A percentile compares a stretch with the other conserved stretches of the same genome.
phyloP scores from a whole-genome alignment of 2,329 filamentous ascomycete genomes.

The Aspergillus sp. region DNA sequence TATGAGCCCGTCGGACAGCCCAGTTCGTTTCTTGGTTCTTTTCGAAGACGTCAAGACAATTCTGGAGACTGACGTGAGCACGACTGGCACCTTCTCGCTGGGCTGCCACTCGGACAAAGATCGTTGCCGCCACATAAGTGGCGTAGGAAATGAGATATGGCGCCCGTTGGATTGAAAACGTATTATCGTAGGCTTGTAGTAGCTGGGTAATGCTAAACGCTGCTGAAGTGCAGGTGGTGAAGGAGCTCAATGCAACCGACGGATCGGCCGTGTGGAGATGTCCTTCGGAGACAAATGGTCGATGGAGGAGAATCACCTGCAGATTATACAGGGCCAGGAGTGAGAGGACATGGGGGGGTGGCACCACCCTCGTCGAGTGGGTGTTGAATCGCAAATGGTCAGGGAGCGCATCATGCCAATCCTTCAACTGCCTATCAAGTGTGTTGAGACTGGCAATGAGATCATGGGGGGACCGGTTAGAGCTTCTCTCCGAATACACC shows the following conservation, averaged over 20 bases:
- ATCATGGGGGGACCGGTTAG: slow-evolving; percentile 23
- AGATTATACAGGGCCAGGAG: slow-evolving; percentile 46
- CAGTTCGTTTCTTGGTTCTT: slow-evolving; percentile 48
- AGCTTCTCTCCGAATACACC: slow-evolving; percentile 41
- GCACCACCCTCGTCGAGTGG: slow-evolving; percentile 20
- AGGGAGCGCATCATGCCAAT: slow-evolving; percentile 40
- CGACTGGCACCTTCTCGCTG: slow-evolving; percentile 36
- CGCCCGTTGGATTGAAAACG: slow-evolving; percentile 42
- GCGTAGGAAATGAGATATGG: slow-evolving; percentile 50
- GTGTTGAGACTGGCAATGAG: slow-evolving; percentile 31
- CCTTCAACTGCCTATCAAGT: slow-evolving; percentile 37
- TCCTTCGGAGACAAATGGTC: slow-evolving; percentile 41
- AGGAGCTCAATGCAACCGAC: slow-evolving; percentile 39
- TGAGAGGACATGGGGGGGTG: slow-evolving; percentile 42
- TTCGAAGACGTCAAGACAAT: slow-evolving; percentile 42
- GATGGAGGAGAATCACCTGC: slow-evolving; percentile 48
- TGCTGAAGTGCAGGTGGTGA: slow-evolving; percentile 42
- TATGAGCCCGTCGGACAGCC: slow-evolving; percentile 42
- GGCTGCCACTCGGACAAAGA: slow-evolving; percentile 47
- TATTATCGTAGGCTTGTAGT: slow-evolving; percentile 39
- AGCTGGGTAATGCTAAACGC: slow-evolving; percentile 42
- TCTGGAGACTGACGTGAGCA: slow-evolving; percentile 36
- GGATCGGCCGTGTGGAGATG: slow-evolving; percentile 38
- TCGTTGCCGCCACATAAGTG: slow-evolving; percentile 50
- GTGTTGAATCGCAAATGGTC: slow-evolving; percentile 32